phyloP scores from a whole-genome alignment of 108 stramenopile genomes.

The Hondaea fermentalgiana region DNA sequence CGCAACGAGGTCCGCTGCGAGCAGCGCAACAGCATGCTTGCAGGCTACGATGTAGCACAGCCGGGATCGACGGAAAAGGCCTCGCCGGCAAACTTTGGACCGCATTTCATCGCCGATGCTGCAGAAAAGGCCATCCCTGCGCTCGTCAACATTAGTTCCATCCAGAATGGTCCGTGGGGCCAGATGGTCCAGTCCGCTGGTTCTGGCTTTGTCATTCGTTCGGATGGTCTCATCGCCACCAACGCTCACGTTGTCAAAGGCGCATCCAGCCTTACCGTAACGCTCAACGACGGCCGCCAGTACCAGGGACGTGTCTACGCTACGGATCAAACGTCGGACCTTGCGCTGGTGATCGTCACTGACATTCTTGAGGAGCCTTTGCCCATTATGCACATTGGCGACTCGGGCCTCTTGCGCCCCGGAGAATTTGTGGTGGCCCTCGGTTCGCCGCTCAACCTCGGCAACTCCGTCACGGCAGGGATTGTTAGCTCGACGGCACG shows the following conservation, averaged over 20 bases:
- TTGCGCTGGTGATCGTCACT: conserved; percentile 42
- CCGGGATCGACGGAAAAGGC: not conserved
- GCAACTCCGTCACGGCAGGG: conserved; percentile 40
- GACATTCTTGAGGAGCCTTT: conserved; percentile 11
- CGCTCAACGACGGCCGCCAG: conserved; percentile 43
- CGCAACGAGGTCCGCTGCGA: not conserved
- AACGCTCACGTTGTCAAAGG: conserved; percentile 47
- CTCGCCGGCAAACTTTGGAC: not conserved
- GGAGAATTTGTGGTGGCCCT: conserved; percentile 52
- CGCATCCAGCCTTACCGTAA: conserved; percentile 30
- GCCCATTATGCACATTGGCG: conserved; percentile 36
- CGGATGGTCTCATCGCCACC: conserved; percentile 44
- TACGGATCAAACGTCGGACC: conserved; percentile 36
- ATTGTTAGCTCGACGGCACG: conserved; percentile 42
- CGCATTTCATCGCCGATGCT: conserved; percentile 13
- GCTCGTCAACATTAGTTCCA: not conserved
- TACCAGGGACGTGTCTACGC: conserved; percentile 29
- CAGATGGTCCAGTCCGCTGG: conserved; percentile 24
- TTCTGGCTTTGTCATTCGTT: conserved; percentile 40
- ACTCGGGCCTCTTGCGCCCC: conserved; percentile 24
- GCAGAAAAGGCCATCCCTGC: not conserved
- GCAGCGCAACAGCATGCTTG: not conserved
- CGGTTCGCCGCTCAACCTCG: conserved; percentile 40
- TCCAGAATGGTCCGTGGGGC: not conserved
- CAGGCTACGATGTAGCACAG: not conserved